A percentile compares a stretch with the other conserved stretches of the same genome.
phyloP scores from a whole-genome alignment of 208 protist species.

The Trichomonas gallinae region DNA sequence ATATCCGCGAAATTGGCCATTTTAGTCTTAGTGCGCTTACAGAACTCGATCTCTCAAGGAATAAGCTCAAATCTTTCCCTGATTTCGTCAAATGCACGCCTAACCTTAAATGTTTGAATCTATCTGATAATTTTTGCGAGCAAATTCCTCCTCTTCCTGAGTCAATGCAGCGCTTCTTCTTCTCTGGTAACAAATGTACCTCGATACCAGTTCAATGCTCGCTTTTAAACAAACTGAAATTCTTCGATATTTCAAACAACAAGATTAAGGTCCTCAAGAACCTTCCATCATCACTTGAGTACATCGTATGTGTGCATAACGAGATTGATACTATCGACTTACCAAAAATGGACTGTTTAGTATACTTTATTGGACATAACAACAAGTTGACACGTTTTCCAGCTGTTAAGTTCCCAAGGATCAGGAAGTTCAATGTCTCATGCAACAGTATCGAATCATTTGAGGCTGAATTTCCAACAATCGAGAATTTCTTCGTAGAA shows the following conservation, averaged over 20 bases:
- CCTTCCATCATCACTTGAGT: neutral
- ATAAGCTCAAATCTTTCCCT: neutral
- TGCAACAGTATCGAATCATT: neutral
- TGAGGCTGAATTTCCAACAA: neutral
- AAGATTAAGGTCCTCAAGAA: neutral
- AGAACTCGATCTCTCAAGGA: neutral
- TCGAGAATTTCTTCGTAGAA: neutral
- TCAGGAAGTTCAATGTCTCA: neutral
- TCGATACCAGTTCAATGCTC: neutral
- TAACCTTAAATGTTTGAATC: neutral
- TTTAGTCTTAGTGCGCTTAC: neutral
- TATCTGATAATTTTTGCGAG: neutral
- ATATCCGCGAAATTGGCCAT: neutral
- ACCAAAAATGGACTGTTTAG: too few species aligned
- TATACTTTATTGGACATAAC: too few species aligned
- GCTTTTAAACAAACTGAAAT: neutral
- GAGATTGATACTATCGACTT: neutral
- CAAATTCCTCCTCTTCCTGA: neutral
- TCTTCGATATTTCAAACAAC: neutral
- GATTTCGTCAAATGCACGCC: neutral
- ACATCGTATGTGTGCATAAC: neutral
- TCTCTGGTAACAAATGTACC: too few species aligned
- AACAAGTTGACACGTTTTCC: neutral
- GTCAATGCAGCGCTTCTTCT: too few species aligned
- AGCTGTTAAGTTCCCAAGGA: neutral